Base-by-base conservation (phyloP, 2,329 filamentous ascomycete genomes). In the Exophiala sp. region DNA sequence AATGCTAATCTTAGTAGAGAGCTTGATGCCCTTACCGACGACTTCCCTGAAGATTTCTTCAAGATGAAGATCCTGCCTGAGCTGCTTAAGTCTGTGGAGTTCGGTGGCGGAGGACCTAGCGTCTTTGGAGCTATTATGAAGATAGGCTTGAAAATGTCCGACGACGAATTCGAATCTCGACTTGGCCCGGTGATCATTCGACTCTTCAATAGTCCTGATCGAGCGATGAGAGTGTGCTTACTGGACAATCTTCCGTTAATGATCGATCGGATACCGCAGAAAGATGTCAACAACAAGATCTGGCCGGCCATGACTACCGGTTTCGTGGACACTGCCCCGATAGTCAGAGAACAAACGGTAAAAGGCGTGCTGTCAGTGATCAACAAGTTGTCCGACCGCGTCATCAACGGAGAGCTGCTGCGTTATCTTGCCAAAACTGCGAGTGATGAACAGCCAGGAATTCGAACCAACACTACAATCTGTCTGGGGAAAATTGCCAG, bases 11-110 rank as follows among this genome's bases (percentile, higher is more conserved):
- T 38, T 34, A 4, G 16, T 8, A 78, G 74, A 58, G 88, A 95
- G 62, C 78, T 98, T 4, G 88, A 95, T 58, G 78, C 86, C 52
- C 77, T 96, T 3, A 85, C 88, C 0, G 88, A 96, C 59, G 90
- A 98, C 66, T 96, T 97, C 55, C 93, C 93, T 0, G 91, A 96
- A 64, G 93, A 97, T 52, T 98, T 95, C 67, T 95, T 97, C 75
- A 95, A 94, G 65, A 86, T 95, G 78, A 98, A 97, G 64, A 82
- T 98, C 2, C 75, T 98, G 7, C 93, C 93, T 0, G 93, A 98
- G 65, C 73, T 98, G 23, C 77, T 98, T n/a, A 98, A 97, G 65
- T 95, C 90, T 0, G 89, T 97, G n/a, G 93, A 98, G 63, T 98
- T 96, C 66, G 93, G 93, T 6, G 93, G 91, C 9, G 93, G 93